Evolutionary conservation across 208 protist species (phyloP), one percentile per base, ranked within the genome.

Genomic region (Crithidia acanthocephali): DNA sequence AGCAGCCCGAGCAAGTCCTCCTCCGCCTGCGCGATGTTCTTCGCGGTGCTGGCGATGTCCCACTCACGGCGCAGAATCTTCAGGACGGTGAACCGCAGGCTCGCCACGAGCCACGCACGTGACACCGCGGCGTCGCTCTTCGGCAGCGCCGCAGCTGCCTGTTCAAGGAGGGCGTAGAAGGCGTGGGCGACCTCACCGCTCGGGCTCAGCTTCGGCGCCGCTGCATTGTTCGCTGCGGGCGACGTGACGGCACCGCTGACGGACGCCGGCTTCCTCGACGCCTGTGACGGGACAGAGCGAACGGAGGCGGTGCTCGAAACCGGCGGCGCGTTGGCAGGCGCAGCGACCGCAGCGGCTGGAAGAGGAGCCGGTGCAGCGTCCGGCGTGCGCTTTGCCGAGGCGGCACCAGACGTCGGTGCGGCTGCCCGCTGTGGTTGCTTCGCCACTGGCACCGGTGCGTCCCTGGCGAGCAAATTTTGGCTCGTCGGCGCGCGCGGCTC

Each of bases 61-160:
- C 83, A 85, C 27, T 75, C 68, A 4, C 63, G 58, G 27, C 51
- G 68, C 32, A 74, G 51, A 40, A 87, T 42, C 58, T 73, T 74
- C 60, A 79, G 13, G 20, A 72, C 40, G n/a, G 74, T 75, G 69
- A 79, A 76, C 63, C 75, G 79, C 47, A 87, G 51, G 9, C 47
- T 32, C 15, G 66, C 78, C 13, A 57, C 40, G 62, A 80, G 69
- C 81, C 81, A 87, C 27, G 48, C 52, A 32, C 78, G 76, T 0
- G 60, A 59, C 32, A 87, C 52, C 4, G 33, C 56, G 0, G n/a
- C 56, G 40, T 68, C 73, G 48, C 37, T 27, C 20, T 59, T n/a
- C 44, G 59, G 28, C 22, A 27, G 44, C 4, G 2, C 20, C 22
- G 61, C 62, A 22, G 62, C 61, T 18, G 55, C 42, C 28, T 63